Percentiles rank a stretch among this genome's conserved stretches.
Conservation (phyloP, 2,329 filamentous ascomycete species). For the Pestalotiopsis sp. region DNA sequence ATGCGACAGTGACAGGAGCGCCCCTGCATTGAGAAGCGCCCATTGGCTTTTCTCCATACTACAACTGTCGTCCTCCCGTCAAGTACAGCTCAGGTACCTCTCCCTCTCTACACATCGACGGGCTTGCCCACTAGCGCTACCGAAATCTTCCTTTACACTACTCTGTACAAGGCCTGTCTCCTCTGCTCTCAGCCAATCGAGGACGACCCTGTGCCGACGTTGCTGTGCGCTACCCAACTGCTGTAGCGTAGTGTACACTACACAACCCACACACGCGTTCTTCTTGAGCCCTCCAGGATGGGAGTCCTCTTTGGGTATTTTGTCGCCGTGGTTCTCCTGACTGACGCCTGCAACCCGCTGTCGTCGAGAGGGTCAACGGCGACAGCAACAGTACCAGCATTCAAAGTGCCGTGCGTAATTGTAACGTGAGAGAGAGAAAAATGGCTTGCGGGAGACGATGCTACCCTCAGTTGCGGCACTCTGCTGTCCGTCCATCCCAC, state of each 20-base stretch:
- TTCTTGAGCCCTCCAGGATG: not conserved
- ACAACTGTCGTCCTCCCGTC: not conserved
- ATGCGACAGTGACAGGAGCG: conserved; percentile 28
- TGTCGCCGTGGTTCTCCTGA: not conserved
- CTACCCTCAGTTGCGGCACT: not conserved
- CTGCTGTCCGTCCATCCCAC: not conserved
- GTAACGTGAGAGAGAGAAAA: not conserved
- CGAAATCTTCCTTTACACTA: not conserved
- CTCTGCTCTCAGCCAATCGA: not conserved
- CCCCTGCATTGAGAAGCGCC: conserved; percentile 25
- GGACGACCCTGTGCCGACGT: not conserved
- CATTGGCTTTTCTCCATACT: conserved; percentile 22
- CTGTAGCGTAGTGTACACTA: not conserved
- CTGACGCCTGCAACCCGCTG: not conserved
- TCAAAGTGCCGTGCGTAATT: not conserved
- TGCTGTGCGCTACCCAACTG: not conserved
- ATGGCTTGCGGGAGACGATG: not conserved
- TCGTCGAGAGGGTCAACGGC: not conserved
- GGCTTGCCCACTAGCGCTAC: not conserved
- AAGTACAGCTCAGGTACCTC: conserved; percentile 7
- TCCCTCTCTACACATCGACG: not conserved
- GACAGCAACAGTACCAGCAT: not conserved
- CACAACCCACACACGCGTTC: not conserved
- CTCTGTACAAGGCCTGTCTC: not conserved
- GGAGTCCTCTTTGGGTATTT: not conserved